Evolutionary conservation across 208 protist species (phyloP).

Genomic region (Trypanosoma theileri): DNA sequence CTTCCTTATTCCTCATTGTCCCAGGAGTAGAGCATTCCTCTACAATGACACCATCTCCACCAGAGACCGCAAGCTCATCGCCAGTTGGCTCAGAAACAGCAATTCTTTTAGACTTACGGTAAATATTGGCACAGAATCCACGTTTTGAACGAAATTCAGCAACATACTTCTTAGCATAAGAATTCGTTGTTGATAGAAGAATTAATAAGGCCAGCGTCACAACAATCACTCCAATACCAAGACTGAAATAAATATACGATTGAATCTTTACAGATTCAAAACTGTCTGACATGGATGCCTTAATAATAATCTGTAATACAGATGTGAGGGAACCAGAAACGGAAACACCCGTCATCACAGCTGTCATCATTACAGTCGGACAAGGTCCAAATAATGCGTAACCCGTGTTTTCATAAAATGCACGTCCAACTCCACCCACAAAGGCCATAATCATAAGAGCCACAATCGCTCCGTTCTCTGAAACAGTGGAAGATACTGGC

Average conservation of each 20-base stretch:
- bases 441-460: constrained; percentile 72
- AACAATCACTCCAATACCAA: constrained; percentile 68
- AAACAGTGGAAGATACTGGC: constrained; percentile 23
- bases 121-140: constrained; percentile 20
- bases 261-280: constrained; percentile 48
- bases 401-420: constrained; percentile 88
- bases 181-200: constrained; percentile 53
- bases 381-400: constrained; percentile 86
- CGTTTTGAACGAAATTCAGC: constrained; percentile 61
- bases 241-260: constrained; percentile 76
- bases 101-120: background rate
- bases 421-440: constrained; percentile 56
- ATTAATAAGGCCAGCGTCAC: constrained; percentile 41
- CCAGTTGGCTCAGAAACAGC: background rate
- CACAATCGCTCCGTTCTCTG: constrained; percentile 52
- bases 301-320: constrained; percentile 76
- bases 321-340: constrained; percentile 63
- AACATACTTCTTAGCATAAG: constrained; percentile 64
- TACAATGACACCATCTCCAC: background rate
- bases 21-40: background rate
- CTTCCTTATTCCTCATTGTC: background rate
- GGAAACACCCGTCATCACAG: constrained; percentile 67
- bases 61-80: background rate
- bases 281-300: constrained; percentile 53
- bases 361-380: constrained; percentile 58